Percentiles rank a stretch among this genome's conserved stretches.
Conservation (phyloP, 2,329 filamentous ascomycete genomes). For the Fusarium sp. region DNA sequence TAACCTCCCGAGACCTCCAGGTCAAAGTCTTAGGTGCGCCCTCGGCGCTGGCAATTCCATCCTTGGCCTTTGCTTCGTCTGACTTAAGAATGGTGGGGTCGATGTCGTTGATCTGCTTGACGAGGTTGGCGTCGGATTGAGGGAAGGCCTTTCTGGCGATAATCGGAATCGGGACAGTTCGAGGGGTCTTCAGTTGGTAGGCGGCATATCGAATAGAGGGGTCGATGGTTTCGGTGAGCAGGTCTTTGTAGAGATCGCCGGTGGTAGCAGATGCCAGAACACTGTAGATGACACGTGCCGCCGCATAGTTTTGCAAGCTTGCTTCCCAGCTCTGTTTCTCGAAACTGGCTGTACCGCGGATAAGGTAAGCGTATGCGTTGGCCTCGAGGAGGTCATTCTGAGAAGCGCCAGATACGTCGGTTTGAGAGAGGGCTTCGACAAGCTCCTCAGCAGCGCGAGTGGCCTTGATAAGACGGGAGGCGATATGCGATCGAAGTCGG, state of each 20-base stretch:
- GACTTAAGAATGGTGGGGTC: slow-evolving; percentile 76
- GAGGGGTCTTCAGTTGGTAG: slow-evolving; percentile 88
- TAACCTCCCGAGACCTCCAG: slow-evolving; percentile 88
- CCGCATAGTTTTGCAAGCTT: slow-evolving; percentile 80
- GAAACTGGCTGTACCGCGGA: slow-evolving; percentile 82
- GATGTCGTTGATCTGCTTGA: slow-evolving; percentile 75
- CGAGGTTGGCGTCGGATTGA: slow-evolving; percentile 69
- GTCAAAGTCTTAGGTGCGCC: slow-evolving; percentile 79
- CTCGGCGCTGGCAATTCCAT: slow-evolving; percentile 62
- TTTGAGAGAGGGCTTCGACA: slow-evolving; percentile 73
- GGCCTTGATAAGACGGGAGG: slow-evolving; percentile 87
- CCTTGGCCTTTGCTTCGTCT: slow-evolving; percentile 58
- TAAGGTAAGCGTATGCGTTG: slow-evolving; percentile 81
- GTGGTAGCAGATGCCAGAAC: slow-evolving; percentile 71
- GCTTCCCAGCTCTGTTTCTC: slow-evolving; percentile 89
- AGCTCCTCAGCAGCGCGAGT: slow-evolving; percentile 76
- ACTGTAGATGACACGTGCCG: slow-evolving; percentile 84
- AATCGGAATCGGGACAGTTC: slow-evolving; percentile 82
- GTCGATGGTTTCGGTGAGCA: slow-evolving; percentile 87
- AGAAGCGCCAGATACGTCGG: slow-evolving; percentile 71
- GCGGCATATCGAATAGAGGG: slow-evolving; percentile 94
- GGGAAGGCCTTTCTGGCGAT: slow-evolving; percentile 86
- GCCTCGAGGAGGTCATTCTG: slow-evolving; percentile 84
- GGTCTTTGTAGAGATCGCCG: slow-evolving; percentile 85
- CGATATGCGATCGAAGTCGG: slow-evolving; percentile 85